Evolutionary conservation across 805 yeast species (phyloP), one percentile per base, ranked within the genome.

Genomic region (Wickerhamomyces ciferrii): DNA sequence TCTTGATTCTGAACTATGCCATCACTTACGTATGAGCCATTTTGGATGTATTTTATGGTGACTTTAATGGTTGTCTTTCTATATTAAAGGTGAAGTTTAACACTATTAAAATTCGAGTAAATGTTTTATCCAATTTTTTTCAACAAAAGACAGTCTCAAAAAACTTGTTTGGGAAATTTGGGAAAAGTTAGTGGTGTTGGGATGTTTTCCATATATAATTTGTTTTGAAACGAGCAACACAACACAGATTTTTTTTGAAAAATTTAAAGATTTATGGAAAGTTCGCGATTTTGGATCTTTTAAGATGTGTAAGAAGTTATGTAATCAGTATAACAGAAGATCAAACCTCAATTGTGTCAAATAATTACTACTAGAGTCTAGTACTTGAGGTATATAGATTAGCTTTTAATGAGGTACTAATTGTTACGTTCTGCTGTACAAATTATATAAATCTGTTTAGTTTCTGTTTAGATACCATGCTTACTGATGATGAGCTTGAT

Each of bases 11-110:
- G 31, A 27, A 27, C 31, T 27, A 27, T 27, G 31, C 31, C 35
- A 32, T 17, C 38, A 37, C 39, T 37, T 21, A 37, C 39, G 39
- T 37, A 37, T 37, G 24, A 20, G 39, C 25, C 39, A 37, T 37
- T 37, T 21, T 37, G 39, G 6, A 37, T 37, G 25, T 21, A 10
- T 37, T 20, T 14, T 21, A 13, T 20, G 39, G 31, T 21, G 24
- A 37, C 24, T 21, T 21, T 27, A 27, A 27, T 27, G 24, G 25
- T 37, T 11, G 19, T 37, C 25, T 15, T 13, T 5, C 39, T 37
- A 20, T 37, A 20, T 20, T 25, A 20, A 37, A 20, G 13, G 39
- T 21, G 19, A 15, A 37, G 39, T 13, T 19, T 11, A 4, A 17
- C 21, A 8, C 13, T 21, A 37, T n/a, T 37, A 11, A n/a, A 17